Base-by-base conservation (phyloP, 1,284 basidiomycete genomes). In the Cryptococcus sp. region DNA sequence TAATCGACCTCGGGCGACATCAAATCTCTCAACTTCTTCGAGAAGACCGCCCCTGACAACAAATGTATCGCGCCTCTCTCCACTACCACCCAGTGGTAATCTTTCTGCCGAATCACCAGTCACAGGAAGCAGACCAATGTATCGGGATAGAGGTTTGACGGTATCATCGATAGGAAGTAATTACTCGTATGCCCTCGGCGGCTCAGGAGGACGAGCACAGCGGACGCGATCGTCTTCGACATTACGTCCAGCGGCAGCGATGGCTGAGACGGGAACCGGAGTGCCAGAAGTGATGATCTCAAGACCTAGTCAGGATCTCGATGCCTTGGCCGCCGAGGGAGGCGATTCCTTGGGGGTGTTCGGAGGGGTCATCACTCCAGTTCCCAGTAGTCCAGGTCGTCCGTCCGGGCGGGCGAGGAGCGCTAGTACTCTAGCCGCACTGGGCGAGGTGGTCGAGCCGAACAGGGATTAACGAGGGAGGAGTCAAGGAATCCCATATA, bases 171-270 rank as follows among this genome's bases (percentile, higher is more conserved):
- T 39, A 18, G 37, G 45, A 34, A 19, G 22, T 1, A 21, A 19
- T 21, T 71, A 56, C 48, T 57, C 62, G 11, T 76, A 74, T 52
- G 69, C 66, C 0, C 60, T 76, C 4, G 73, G 74, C 13, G 74
- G 73, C 3, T 69, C 68, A 9, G 73, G 73, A 28, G 74, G 74
- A 9, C 57, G 73, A 46, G 72, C 72, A 9, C 63, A 71, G 36
- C 53, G 70, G 28, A 51, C 56, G 1, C 34, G 59, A 19, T 28
- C 28, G 28, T 4, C 28, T 28, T 28, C 28, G 5, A 28, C 28
- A 5, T 11, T 28, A 28, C 28, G 5, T 11, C 5, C 28, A 28
- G 5, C 28, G 28, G 28, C 28, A 28, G 11, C 28, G 28, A 11
- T 28, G 28, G 28, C 4, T 28, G 46, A 32, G n/a, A 45, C 31